Evolutionary conservation across 805 yeast genomes (phyloP).

Genomic region (Metschnikowia arizonensis): DNA sequence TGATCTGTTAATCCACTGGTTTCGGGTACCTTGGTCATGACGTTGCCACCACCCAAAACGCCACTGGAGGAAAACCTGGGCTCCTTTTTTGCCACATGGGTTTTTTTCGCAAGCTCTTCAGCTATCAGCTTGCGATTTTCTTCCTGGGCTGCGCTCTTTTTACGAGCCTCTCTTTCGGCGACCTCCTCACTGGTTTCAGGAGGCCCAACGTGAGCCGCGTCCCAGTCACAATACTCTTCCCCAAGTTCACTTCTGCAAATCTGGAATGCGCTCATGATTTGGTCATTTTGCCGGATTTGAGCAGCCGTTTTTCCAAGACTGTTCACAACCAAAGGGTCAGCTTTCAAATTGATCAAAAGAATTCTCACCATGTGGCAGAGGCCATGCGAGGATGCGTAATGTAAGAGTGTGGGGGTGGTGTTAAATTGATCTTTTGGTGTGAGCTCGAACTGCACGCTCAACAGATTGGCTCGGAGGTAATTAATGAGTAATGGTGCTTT

Average conservation of each 20-base stretch:
- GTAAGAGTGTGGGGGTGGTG: constrained; percentile 69
- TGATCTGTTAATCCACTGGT: constrained; percentile 64
- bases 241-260: constrained; percentile 65
- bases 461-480: constrained; percentile 54
- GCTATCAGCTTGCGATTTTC: constrained; percentile 42
- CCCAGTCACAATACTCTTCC: constrained; percentile 69
- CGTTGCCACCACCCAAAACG: constrained; percentile 22
- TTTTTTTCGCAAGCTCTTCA: constrained; percentile 41
- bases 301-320: constrained; percentile 59
- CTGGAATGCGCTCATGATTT: constrained; percentile 57
- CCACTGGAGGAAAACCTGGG: constrained; percentile 34
- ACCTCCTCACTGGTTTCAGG: constrained; percentile 57
- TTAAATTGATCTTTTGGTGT: constrained; percentile 51
- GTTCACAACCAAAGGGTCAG: constrained; percentile 62
- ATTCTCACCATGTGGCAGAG: constrained; percentile 62
- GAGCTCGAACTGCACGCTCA: constrained; percentile 50
- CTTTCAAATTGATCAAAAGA: constrained; percentile 58
- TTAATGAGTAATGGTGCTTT: constrained; percentile 70
- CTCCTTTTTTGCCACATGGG: constrained; percentile 35
- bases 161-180: constrained; percentile 36
- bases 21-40: constrained; percentile 29
- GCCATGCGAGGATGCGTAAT: constrained; percentile 69
- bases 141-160: constrained; percentile 30
- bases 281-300: constrained; percentile 53
- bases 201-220: constrained; percentile 56